Percentiles rank a stretch among this genome's conserved stretches.
phyloP scores from a whole-genome alignment of 2,329 filamentous ascomycete species.

The Aspergillus thermomutatus region DNA sequence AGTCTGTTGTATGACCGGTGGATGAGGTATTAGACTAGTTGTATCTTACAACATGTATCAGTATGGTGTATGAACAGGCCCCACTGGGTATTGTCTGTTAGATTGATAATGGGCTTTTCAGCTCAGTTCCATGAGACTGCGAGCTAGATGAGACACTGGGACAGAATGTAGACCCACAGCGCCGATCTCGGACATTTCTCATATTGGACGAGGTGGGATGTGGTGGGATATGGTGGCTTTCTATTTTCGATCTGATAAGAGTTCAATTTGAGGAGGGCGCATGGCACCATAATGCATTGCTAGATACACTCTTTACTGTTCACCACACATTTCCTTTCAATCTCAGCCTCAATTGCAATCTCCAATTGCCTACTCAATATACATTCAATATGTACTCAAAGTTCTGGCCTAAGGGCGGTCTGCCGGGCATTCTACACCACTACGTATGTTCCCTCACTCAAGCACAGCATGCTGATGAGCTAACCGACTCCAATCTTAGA shows the following conservation, averaged over 20 bases:
- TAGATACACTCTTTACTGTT: not conserved
- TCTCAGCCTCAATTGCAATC: not conserved
- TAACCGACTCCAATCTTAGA: constrained; percentile 21
- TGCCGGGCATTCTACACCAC: constrained; percentile 35
- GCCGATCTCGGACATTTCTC: constrained; percentile 16
- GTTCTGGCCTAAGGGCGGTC: constrained; percentile 36
- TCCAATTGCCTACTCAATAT: not conserved
- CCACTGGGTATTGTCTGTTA: no score
- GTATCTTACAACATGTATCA: no score
- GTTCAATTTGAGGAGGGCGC: no score
- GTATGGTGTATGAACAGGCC: no score
- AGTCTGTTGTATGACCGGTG: no score
- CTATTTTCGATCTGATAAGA: no score
- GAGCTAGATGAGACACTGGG: no score
- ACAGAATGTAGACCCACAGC: no score
- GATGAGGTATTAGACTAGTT: no score
- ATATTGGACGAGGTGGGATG: not conserved
- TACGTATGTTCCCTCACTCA: constrained; percentile 27
- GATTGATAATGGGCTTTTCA: no score
- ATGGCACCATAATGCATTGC: not conserved
- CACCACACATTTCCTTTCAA: not conserved
- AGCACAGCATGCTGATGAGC: not conserved
- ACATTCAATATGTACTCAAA: constrained; percentile 29
- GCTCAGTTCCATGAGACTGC: no score
- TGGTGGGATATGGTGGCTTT: no score